Evolutionary conservation across 257 asterid genomes (phyloP), one percentile per base, ranked within the genome.

Genomic region (Solanum pimpinellifolium): DNA sequence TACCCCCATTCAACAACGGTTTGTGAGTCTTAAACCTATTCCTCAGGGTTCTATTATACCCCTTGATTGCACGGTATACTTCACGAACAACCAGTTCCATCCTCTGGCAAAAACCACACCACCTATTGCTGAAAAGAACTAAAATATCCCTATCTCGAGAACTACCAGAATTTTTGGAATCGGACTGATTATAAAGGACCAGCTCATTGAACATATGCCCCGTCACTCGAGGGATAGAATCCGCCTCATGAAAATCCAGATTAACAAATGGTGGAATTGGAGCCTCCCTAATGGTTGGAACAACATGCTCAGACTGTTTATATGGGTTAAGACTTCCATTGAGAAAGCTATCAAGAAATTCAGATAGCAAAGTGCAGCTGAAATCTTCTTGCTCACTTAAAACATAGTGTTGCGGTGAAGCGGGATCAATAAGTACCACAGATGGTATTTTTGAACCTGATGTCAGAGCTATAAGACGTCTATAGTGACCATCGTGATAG

Each of bases 101-200:
- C 92, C 98, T 93, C 91, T 93, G 98, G 92, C 99, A 97, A 93
- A 97, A 95, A 37, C 98, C 98, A 92, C 99, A 97, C 98, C 98
- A 97, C 91, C 87, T 91, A 82, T 91, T 94, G 92, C 94, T 94
- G 80, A 97, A 95, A 88, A 97, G 97, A 89, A 97, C 97, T 89
- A 97, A 88, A 70, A 92, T 93, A 87, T 94, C 92, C 87, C 90
- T 91, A 89, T 91, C 91, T 92, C 92, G 89, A 65, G 95, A 88
- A 86, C 87, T 89, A 76, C 89, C 90, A 41, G 88, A 84, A 86
- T 88, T 89, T 88, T 86, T 89, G 68, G 90, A 88, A 88, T 92
- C 93, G 81, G 96, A 93, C 41, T 88, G 90, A 87, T 91, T 93
- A 65, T 94, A 94, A 41, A 92, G 85, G 83, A 95, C 94, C 90